Conservation (phyloP, 164 flowering plant species). For the Paratinospora sagittata region DNA sequence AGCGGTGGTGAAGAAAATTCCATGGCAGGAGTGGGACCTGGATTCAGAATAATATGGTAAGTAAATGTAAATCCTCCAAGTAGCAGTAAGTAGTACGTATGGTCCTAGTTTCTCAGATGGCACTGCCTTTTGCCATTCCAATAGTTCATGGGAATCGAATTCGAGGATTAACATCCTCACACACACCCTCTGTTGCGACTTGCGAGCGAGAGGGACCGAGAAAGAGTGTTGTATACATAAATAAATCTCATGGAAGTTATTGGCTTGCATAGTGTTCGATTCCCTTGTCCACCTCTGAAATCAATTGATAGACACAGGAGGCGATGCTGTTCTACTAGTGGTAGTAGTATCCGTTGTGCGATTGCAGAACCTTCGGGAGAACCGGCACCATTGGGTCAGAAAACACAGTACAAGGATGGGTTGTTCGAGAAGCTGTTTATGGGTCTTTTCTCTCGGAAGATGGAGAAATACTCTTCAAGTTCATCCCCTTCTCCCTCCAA, state of each 20-base stretch:
- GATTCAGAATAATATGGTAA: not conserved
- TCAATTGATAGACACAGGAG: conserved; percentile 7
- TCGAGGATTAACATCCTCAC: too few relatives aligned
- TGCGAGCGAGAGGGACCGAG: too few relatives aligned
- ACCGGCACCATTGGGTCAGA: conserved; percentile 91
- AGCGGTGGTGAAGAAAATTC: too few relatives aligned
- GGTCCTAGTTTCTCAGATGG: not conserved
- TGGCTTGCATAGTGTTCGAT: conserved; percentile 32
- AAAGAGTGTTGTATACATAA: too few relatives aligned
- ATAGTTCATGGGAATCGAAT: too few relatives aligned
- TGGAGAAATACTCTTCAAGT: conserved; percentile 49
- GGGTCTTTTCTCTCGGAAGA: conserved; percentile 81
- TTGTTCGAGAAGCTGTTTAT: conserved; percentile 77
- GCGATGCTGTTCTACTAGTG: not conserved
- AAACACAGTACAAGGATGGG: conserved; percentile 81
- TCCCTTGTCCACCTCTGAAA: conserved; percentile 10
- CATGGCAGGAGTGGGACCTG: too few relatives aligned
- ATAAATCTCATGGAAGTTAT: conserved; percentile 44
- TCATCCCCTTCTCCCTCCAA: conserved; percentile 22
- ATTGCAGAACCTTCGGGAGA: conserved; percentile 78
- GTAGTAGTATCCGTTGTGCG: conserved; percentile 51
- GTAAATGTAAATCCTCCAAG: not conserved
- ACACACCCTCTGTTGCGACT: too few relatives aligned
- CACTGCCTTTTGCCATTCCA: too few relatives aligned
- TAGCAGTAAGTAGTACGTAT: not conserved